Evolutionary conservation across 1,284 basidiomycete species (phyloP).

Genomic region (Erythrobasidium hasegawianum): DNA sequence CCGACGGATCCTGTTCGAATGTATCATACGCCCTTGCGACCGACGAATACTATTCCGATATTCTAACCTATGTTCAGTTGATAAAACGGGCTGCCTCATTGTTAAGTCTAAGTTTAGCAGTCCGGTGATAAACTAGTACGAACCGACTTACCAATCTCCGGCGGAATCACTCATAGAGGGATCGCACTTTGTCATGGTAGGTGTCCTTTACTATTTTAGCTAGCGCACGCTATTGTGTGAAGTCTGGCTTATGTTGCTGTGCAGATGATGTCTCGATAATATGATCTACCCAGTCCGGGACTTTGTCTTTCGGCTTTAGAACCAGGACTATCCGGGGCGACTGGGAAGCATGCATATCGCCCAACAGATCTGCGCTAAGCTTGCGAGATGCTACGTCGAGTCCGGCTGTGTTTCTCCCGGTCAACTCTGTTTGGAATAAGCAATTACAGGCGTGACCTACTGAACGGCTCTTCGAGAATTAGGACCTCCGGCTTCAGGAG

Average conservation of each 20-base stretch:
- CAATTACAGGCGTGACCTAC: conserved; percentile 55
- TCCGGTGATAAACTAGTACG: too few relatives aligned
- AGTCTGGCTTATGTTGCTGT: conserved; percentile 8
- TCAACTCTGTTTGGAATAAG: conserved; percentile 47
- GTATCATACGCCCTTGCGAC: too few relatives aligned
- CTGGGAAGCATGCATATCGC: conserved; percentile 56
- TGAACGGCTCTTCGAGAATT: conserved; percentile 73
- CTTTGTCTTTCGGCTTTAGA: conserved; percentile 69
- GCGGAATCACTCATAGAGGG: too few relatives aligned
- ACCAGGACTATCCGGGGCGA: conserved; percentile 66
- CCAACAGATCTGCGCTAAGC: conserved; percentile 60
- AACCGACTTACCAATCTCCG: too few relatives aligned
- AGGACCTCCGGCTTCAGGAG: conserved; percentile 66
- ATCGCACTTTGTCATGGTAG: too few relatives aligned
- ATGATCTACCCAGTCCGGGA: conserved; percentile 80
- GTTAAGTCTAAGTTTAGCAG: too few relatives aligned
- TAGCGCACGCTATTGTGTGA: neutral
- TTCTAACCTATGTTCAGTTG: too few relatives aligned
- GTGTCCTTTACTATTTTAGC: too few relatives aligned
- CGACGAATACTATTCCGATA: too few relatives aligned
- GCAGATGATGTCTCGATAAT: conserved; percentile 49
- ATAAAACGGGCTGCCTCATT: too few relatives aligned
- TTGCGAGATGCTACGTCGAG: conserved; percentile 59
- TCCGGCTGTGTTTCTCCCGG: conserved; percentile 59
- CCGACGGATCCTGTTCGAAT: too few relatives aligned